phyloP scores from a whole-genome alignment of 1,284 basidiomycete species.

The Cryptococcus sp. region DNA sequence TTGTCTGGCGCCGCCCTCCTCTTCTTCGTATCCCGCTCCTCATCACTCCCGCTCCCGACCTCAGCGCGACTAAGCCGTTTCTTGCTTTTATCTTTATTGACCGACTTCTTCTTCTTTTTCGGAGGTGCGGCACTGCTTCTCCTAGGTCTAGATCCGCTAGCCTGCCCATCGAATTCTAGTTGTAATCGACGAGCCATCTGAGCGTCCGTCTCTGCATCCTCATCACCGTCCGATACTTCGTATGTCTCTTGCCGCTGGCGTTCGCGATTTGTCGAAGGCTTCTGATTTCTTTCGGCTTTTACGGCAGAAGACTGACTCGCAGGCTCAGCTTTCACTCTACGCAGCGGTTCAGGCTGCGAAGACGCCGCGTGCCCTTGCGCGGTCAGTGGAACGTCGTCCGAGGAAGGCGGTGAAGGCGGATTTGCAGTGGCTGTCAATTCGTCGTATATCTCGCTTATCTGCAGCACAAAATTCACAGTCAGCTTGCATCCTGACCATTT shows the following conservation, averaged over 20 bases:
- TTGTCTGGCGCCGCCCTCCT: conserved; percentile 35
- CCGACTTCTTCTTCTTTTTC: conserved; percentile 15
- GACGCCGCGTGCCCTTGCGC: conserved; percentile 20
- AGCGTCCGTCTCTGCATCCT: conserved; percentile 21
- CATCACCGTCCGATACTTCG: background rate
- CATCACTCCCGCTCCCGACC: conserved; percentile 16
- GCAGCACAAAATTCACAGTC: background rate
- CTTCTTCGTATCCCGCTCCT: conserved; percentile 36
- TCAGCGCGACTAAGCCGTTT: conserved; percentile 24
- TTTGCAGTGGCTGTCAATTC: conserved; percentile 22
- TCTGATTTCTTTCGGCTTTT: conserved; percentile 1
- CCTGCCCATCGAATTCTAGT: conserved; percentile 7
- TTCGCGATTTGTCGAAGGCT: background rate
- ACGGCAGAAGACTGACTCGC: too few relatives aligned
- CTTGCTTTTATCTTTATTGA: conserved; percentile 8
- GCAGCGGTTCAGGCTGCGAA: conserved; percentile 29
- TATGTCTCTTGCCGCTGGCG: conserved; percentile 1
- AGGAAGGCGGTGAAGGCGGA: conserved; percentile 19
- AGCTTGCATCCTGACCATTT: background rate
- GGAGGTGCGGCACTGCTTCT: conserved; percentile 4
- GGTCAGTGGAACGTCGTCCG: conserved; percentile 18
- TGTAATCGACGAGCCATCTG: conserved; percentile 22
- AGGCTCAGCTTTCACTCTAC: conserved; percentile 17
- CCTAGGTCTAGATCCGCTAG: conserved; percentile 1
- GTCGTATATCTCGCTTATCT: conserved; percentile 47